phyloP scores from a whole-genome alignment of 108 stramenopile species.

The Conticribra guillardii region DNA sequence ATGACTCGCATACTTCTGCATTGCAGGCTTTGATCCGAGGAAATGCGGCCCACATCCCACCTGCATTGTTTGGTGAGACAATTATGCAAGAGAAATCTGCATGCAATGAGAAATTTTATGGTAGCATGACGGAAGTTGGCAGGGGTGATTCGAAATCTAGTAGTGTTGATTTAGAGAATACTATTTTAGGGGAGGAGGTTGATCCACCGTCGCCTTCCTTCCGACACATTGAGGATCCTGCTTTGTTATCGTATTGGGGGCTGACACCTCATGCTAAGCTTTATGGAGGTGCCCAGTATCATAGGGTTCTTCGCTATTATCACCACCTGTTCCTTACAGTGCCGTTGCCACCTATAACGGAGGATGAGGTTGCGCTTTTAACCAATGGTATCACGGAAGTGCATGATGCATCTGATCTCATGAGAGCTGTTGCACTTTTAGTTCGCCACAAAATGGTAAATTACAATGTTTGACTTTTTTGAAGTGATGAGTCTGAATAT shows the following conservation, averaged over 20 bases:
- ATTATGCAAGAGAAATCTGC: constrained; percentile 34
- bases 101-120: constrained; percentile 17
- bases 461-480: neutral
- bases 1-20: constrained; percentile 21
- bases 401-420: constrained; percentile 32
- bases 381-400: constrained; percentile 32
- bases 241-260: constrained; percentile 25
- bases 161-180: neutral
- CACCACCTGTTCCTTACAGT: constrained; percentile 15
- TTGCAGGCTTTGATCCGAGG: constrained; percentile 25
- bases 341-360: constrained; percentile 17
- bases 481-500: neutral
- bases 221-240: constrained; percentile 31
- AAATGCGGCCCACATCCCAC: constrained; percentile 26
- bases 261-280: constrained; percentile 27
- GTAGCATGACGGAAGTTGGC: neutral
- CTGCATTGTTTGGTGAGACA: constrained; percentile 34
- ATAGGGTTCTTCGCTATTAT: constrained; percentile 26
- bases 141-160: neutral
- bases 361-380: constrained; percentile 31
- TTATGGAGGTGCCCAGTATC: constrained; percentile 42
- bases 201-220: constrained; percentile 1
- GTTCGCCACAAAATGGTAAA: constrained; percentile 30
- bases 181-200: neutral
- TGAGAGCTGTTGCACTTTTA: constrained; percentile 27